Evolutionary conservation across 164 flowering plant species (phyloP).

Genomic region (Sedum album): DNA sequence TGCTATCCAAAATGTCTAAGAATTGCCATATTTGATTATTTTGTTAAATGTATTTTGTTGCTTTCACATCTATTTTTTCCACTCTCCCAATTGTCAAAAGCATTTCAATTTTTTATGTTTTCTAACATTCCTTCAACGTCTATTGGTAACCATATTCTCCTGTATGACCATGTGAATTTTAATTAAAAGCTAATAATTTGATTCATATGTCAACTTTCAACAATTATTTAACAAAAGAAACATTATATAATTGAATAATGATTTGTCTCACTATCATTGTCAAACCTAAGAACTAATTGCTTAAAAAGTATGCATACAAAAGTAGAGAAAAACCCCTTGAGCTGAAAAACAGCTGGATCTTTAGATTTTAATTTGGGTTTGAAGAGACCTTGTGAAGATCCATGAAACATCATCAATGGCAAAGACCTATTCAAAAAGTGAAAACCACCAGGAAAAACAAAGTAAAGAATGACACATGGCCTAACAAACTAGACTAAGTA

Average conservation of each 20-base stretch:
- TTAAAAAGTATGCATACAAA: background rate
- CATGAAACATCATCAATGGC: slow-evolving; percentile 4
- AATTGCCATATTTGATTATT: no score
- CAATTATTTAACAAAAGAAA: background rate
- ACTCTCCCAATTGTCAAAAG: background rate
- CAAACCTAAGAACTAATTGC: background rate
- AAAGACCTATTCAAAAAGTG: background rate
- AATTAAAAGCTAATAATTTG: background rate
- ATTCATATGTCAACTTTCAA: background rate
- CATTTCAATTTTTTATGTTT: background rate
- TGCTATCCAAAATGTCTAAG: no score
- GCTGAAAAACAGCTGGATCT: background rate
- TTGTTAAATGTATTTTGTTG: no score
- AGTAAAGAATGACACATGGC: slow-evolving; percentile 5
- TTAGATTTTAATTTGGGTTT: background rate
- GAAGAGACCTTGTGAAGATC: background rate
- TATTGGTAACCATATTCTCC: background rate
- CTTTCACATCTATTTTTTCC: background rate
- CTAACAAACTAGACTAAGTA: slow-evolving; percentile 4
- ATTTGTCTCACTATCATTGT: background rate
- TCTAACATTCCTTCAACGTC: background rate
- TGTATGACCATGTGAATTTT: background rate
- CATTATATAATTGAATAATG: background rate
- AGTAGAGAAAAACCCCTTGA: slow-evolving; percentile 1
- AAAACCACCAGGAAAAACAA: slow-evolving; percentile 5